These are phyloP conservation scores for Nitzschia sp. DNA, from an alignment of 108 stramenopile genomes.

Conservation along the genomic window DNA sequence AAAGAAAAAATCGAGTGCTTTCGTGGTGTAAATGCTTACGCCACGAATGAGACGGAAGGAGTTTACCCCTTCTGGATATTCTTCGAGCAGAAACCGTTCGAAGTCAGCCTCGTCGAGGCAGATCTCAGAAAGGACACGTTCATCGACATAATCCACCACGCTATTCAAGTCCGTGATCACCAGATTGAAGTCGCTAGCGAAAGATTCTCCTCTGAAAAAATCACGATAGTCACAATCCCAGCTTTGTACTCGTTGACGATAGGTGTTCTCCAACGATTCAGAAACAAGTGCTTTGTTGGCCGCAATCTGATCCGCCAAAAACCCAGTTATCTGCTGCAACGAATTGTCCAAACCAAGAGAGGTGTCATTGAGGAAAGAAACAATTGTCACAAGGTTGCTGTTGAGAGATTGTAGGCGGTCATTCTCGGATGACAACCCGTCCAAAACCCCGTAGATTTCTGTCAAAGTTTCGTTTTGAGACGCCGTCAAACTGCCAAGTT, in stretches of 20 bases:
- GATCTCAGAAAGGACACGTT: slow-evolving; percentile 34
- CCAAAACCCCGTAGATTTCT: slow-evolving; percentile 1
- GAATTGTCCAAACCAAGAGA: slow-evolving; percentile 3
- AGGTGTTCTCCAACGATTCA: slow-evolving; percentile 33
- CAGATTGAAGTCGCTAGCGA: slow-evolving; percentile 11
- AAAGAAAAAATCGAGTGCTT: slow-evolving; percentile 11
- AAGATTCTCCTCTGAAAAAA: slow-evolving; percentile 25
- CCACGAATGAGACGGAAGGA: slow-evolving; percentile 9
- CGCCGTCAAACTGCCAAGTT: slow-evolving; percentile 8
- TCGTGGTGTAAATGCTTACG: slow-evolving; percentile 4
- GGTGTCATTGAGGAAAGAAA: slow-evolving; percentile 45
- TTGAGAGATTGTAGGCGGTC: slow-evolving; percentile 28
- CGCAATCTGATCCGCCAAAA: slow-evolving; percentile 29
- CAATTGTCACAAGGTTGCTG: slow-evolving; percentile 14
- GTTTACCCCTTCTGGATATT: slow-evolving; percentile 5
- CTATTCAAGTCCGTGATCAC: slow-evolving; percentile 10
- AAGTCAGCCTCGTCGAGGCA: slow-evolving; percentile 40
- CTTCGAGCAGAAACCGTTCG: slow-evolving; percentile 1
- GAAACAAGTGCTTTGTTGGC: slow-evolving; percentile 15
- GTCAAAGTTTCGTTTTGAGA: slow-evolving; percentile 19
- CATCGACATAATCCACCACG: slow-evolving; percentile 35
- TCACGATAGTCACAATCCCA: slow-evolving; percentile 46
- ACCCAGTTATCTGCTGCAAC: slow-evolving; percentile 12
- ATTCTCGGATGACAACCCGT: slow-evolving; percentile 25
- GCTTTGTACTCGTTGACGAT: slow-evolving; percentile 15